phyloP scores from a whole-genome alignment of 1,284 basidiomycete species.

The Filobasidium uniguttulatum region DNA sequence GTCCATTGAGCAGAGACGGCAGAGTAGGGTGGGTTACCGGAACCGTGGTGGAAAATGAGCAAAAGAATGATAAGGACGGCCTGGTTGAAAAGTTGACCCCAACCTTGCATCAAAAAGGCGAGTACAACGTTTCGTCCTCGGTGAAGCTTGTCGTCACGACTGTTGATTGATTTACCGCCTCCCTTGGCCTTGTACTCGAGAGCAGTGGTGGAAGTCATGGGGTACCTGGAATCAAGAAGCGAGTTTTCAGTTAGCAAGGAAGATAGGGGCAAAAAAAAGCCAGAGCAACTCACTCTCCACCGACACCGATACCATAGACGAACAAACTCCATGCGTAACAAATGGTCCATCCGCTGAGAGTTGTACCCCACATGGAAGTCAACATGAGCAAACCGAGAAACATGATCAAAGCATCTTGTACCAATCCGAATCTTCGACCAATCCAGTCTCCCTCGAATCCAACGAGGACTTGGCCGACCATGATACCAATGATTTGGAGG shows the following conservation, averaged over 20 bases:
- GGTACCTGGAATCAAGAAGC: conserved; percentile 31
- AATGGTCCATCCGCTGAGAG: conserved; percentile 45
- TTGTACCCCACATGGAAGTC: conserved; percentile 42
- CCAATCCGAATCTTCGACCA: conserved; percentile 41
- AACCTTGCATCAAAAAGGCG: conserved; percentile 44
- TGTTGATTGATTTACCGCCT: conserved; percentile 27
- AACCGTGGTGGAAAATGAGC: conserved; percentile 41
- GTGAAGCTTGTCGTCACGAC: conserved; percentile 43
- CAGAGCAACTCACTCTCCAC: conserved; percentile 35
- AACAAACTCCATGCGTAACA: conserved; percentile 42
- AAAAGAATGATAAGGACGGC: conserved; percentile 41
- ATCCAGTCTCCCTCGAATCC: conserved; percentile 47
- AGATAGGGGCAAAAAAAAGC: not conserved
- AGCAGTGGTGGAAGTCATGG: conserved; percentile 44
- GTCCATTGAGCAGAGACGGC: conserved; percentile 41
- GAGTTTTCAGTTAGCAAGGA: not conserved
- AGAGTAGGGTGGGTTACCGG: conserved; percentile 37
- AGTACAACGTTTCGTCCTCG: conserved; percentile 44
- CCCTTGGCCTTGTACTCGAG: conserved; percentile 37
- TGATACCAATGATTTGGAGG: conserved; percentile 43
- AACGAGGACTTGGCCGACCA: conserved; percentile 43
- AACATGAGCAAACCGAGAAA: conserved; percentile 43
- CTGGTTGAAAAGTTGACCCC: conserved; percentile 45
- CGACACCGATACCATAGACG: conserved; percentile 42
- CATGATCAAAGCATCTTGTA: conserved; percentile 38